Evolutionary conservation across 2,329 filamentous ascomycete species (phyloP), one percentile per base, ranked within the genome.

Genomic region (Fusarium paranaense): DNA sequence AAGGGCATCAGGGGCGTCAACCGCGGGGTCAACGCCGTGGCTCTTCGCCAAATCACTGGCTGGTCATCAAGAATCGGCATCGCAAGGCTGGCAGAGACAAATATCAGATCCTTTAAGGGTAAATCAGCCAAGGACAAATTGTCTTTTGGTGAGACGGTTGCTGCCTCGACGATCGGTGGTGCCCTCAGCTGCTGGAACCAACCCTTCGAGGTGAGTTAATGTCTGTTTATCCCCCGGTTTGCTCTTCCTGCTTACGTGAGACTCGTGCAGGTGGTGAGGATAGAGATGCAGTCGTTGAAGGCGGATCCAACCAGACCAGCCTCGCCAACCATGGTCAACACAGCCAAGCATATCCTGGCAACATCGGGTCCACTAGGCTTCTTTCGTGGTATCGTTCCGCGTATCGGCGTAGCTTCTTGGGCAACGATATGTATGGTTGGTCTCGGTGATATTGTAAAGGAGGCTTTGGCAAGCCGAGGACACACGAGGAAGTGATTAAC

Each of bases 251-350:
- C 47, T 54, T 13, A 54, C 27, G 16, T 30, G n/a, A 54, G 16
- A 27, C 32, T n/a, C 8, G 8, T 35, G 11, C 20, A 69, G 63
- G 63, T 66, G 3, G n/a, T 63, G 3, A 64, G 67, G 22, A 57
- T 70, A 6, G 67, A 67, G 67, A 67, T 70, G 67, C 67, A 67
- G 52, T 70, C 67, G n/a, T 27, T 70, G 4, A 70, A 67, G 33
- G 59, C 64, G 5, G 62, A 66, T 25, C 62, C 58, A 6, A 42
- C 57, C 7, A 64, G 66, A 9, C 66, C 57, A 33, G 25, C 37
- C 22, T 57, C 54, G n/a, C 54, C 54, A 18, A 37, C n/a, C 27
- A 57, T 37, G 20, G 14, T 22, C 27, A 57, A 35, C n/a, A 37
- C 30, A 20, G 27, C 18, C 14, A 54, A 32, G 18, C 50, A 54